Conservation (phyloP, 306 rosid species). For the Acmispon strigosus region DNA sequence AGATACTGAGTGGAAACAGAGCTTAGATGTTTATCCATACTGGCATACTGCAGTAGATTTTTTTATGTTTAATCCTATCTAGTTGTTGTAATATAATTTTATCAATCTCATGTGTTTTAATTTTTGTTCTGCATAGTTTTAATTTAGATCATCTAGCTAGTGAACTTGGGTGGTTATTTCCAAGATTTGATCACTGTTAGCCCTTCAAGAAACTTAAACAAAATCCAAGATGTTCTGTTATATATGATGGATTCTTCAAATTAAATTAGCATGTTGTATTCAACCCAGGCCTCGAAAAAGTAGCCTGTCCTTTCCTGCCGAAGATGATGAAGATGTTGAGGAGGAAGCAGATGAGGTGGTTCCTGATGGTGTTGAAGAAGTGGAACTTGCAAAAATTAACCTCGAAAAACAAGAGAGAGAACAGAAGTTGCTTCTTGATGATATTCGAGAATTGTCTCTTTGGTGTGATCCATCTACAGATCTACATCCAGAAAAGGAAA, state of each 20-base stretch:
- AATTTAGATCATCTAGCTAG: slow-evolving; percentile 3
- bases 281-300: slow-evolving; percentile 88
- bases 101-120: background rate
- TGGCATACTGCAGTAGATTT: background rate
- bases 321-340: slow-evolving; percentile 93
- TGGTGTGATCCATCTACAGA: slow-evolving; percentile 58
- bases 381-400: slow-evolving; percentile 82
- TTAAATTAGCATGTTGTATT: slow-evolving; percentile 26
- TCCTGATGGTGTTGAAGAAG: slow-evolving; percentile 99
- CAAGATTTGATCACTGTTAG: background rate
- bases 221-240: slow-evolving; percentile 15
- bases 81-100: background rate
- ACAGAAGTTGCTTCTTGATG: slow-evolving; percentile 75
- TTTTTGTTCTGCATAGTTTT: background rate
- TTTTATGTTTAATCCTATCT: background rate
- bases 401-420: slow-evolving; percentile 86
- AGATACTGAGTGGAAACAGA: background rate
- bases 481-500: slow-evolving; percentile 62
- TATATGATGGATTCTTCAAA: slow-evolving; percentile 19
- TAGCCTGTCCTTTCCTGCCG: slow-evolving; percentile 72
- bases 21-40: background rate
- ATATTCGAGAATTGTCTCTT: slow-evolving; percentile 68
- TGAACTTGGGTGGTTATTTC: background rate
- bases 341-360: slow-evolving; percentile 98
- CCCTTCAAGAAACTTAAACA: background rate